Evolutionary conservation across 2,329 filamentous ascomycete genomes (phyloP).

Genomic region (Venturia nashicola): DNA sequence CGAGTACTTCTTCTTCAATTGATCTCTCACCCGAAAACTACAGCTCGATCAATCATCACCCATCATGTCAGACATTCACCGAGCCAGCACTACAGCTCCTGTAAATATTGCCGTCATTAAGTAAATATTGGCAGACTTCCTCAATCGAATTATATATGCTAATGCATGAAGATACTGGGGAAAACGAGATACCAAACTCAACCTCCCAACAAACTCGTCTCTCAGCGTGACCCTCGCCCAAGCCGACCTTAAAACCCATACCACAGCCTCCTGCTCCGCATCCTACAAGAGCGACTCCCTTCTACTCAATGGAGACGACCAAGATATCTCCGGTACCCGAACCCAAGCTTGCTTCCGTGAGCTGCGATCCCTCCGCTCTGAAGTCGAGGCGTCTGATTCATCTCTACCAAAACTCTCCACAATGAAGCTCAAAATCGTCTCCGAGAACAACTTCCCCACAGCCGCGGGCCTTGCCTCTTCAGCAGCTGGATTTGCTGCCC

Average conservation of each 20-base stretch:
- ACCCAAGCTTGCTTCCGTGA: conserved; percentile 92
- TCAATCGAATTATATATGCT: conserved; percentile 11
- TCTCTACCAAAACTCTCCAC: conserved; percentile 71
- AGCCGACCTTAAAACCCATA: conserved; percentile 84
- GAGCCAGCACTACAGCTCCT: conserved; percentile 88
- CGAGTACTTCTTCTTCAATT: not conserved
- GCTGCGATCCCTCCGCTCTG: conserved; percentile 63
- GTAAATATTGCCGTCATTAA: conserved; percentile 99
- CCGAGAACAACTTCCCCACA: conserved; percentile 98
- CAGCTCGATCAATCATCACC: not conserved
- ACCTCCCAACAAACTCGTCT: conserved; percentile 95
- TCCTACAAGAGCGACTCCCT: conserved; percentile 60
- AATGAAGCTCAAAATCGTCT: conserved; percentile 73
- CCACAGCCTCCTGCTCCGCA: conserved; percentile 80
- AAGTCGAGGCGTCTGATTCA: conserved; percentile 59
- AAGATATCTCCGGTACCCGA: conserved; percentile 76
- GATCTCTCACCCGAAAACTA: not conserved
- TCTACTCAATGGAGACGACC: conserved; percentile 67
- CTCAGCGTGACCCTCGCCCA: conserved; percentile 95
- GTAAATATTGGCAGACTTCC: conserved; percentile 30
- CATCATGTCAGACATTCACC: conserved; percentile 46
- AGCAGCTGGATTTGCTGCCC: conserved; percentile 54
- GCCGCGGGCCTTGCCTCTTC: conserved; percentile 69
- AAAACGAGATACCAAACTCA: conserved; percentile 85
- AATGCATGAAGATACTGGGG: conserved; percentile 64